A percentile compares a stretch with the other conserved stretches of the same genome.
Evolutionary conservation across 2,329 filamentous ascomycete species (phyloP).

Genomic region (Diaporthe destruens): DNA sequence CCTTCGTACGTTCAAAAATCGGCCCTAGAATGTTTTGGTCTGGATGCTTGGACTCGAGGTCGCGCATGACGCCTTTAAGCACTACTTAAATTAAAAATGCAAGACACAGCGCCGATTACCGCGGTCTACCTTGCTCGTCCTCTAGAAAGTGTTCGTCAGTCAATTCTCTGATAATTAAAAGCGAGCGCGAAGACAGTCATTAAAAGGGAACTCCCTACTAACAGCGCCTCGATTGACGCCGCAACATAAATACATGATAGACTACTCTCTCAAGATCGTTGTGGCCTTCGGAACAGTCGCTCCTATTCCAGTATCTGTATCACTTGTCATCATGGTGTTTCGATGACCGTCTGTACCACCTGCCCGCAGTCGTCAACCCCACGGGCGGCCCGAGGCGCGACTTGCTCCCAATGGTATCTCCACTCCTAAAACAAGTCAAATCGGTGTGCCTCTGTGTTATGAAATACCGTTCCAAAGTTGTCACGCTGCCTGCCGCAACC

Average conservation of each 20-base stretch:
- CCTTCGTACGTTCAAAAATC: background rate
- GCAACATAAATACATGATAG: conserved; percentile 29
- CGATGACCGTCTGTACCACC: background rate
- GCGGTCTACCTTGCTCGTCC: conserved; percentile 4
- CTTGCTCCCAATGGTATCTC: conserved; percentile 34
- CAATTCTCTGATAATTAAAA: background rate
- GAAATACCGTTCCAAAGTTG: background rate
- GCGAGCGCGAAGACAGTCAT: conserved; percentile 19
- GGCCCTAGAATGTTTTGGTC: too few species aligned
- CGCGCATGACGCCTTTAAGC: background rate
- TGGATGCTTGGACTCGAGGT: background rate
- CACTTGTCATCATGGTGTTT: conserved; percentile 2
- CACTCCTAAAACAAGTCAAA: conserved; percentile 22
- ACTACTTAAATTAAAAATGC: background rate
- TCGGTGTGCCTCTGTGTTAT: background rate
- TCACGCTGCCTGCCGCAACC: background rate
- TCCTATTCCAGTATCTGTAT: background rate
- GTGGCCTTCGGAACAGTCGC: conserved; percentile 10
- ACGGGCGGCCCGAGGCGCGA: background rate
- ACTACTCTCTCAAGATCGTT: conserved; percentile 13
- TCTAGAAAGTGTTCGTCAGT: background rate
- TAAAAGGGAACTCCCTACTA: conserved; percentile 24
- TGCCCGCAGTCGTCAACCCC: background rate
- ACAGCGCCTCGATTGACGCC: conserved; percentile 11
- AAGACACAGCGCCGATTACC: background rate